Base-by-base conservation (phyloP, 257 asterid genomes). In the Oldenlandia corymbosa region DNA sequence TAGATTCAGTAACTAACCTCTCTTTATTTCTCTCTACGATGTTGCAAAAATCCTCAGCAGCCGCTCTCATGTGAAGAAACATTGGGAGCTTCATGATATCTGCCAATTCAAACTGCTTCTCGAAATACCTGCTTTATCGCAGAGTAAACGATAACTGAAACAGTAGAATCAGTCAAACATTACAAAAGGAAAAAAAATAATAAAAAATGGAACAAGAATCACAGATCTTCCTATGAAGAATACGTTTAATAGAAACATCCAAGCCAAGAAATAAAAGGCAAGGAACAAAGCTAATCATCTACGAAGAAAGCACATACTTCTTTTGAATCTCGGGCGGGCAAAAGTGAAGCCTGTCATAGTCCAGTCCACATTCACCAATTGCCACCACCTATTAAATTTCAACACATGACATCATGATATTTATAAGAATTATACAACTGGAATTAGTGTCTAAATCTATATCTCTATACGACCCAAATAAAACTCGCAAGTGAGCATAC, bases 41-140 rank as follows among this genome's bases (percentile, higher is more conserved):
- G 75, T 70, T 53, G 71, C 94, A 84, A 75, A 92, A 92, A 73
- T 92, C 99, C 73, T 81, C 90, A 23, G 86, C 95, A 65, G 99
- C 97, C 50, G 96, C 96, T 75, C 99, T 91, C 99, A 92, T 92
- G 78, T 92, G 99, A 70, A 92, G 99, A 81, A 92, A 89, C 97
- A 92, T 87, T 42, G 99, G 97, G 76, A 92, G 83, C 84, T 85
- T 87, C 72, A 72, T 81, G n/a, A 80, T 79, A 80, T 83, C 61
- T 59, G 99, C 97, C 71, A 89, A 77, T 68, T 92, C 96, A 83
- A 92, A 92, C 68, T 92, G 99, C 86, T 89, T 92, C 75, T 87
- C 84, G 43, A 92, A 92, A 80, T 89, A 92, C 87, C 98, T 91
- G 64, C 50, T 45, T 57, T 73, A 13, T 7, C 57, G 57, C 50